Conservation (phyloP, 1,284 basidiomycete species). For the Ustilago hordei region DNA sequence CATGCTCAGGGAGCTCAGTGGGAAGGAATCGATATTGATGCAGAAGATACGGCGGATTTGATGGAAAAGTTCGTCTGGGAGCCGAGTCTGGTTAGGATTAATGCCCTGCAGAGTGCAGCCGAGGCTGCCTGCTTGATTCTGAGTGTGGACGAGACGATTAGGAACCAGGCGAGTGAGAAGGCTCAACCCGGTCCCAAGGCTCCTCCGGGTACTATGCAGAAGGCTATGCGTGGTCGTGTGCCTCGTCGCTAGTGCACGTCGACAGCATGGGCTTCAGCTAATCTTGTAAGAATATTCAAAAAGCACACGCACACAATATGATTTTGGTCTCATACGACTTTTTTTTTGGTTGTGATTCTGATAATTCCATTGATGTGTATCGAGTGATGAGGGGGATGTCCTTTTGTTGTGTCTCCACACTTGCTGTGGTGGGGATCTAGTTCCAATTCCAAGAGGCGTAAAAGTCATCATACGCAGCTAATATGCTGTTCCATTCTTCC, state of each 20-base stretch:
- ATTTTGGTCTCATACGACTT: background rate
- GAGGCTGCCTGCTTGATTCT: conserved; percentile 94
- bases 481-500: conserved; percentile 8
- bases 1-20: conserved; percentile 87
- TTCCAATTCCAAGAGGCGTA: conserved; percentile 9
- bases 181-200: conserved; percentile 56
- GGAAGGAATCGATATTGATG: conserved; percentile 96
- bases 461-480: conserved; percentile 10
- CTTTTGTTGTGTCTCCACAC: background rate
- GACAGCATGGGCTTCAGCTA: background rate
- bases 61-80: conserved; percentile 98
- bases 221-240: conserved; percentile 59
- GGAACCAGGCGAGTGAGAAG: conserved; percentile 63
- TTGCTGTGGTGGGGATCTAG: background rate
- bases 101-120: conserved; percentile 91
- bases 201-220: conserved; percentile 66
- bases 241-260: conserved; percentile 34
- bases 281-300: conserved; percentile 2
- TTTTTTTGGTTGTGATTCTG: background rate
- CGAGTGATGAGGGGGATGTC: background rate
- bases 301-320: background rate
- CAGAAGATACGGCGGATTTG: conserved; percentile 87
- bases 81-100: conserved; percentile 92
- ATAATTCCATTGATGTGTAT: background rate
- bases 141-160: conserved; percentile 68